Base-by-base conservation (phyloP, 1,284 basidiomycete genomes). In the Lignosus rhinocerotis region DNA sequence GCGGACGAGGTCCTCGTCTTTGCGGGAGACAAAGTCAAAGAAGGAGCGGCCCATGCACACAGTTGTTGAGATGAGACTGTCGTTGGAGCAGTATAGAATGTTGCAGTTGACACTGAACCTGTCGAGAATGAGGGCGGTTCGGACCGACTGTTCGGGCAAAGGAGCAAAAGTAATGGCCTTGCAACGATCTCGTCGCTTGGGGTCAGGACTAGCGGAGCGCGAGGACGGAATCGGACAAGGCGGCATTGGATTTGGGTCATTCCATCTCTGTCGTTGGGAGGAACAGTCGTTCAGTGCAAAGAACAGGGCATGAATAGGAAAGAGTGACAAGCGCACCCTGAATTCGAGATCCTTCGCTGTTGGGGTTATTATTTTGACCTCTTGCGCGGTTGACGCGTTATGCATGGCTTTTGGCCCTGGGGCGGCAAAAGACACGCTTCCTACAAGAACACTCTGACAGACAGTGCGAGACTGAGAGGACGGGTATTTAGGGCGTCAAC, bases 301-400 rank as follows among this genome's bases (percentile, higher is more conserved):
- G 11, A 6, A 14, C 10, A 6, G 30, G 16, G 12, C 16, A 10
- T 4, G 16, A 33, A 45, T 52, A 16, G 19, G 32, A 17, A 32
- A 32, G 34, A 25, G 46, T 16, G 33, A 17, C 11, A 12, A 33
- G 67, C 82, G 68, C 68, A 90, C 89, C 63, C 85, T 78, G 69
- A 88, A 86, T 68, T 89, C 82, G 58, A 90, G 86, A 66, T 87
- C 82, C 30, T 77, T 74, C 2, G 88, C 85, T 16, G 76, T 78
- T 6, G 87, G 86, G 1, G 87, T 84, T 52, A 91, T 81, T 42
- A 91, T 81, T 19, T 83, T 82, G 60, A 91, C 83, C 72, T 91
- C 88, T 71, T 89, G 87, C 0, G 88, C 88, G 0, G 89, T 91
- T 8, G 88, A 89, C 9, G 86, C 86, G 64, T 86, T 90, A 66